Conservation (phyloP, 768 basidiomycete species). For the Cubamyces lactineus region DNA sequence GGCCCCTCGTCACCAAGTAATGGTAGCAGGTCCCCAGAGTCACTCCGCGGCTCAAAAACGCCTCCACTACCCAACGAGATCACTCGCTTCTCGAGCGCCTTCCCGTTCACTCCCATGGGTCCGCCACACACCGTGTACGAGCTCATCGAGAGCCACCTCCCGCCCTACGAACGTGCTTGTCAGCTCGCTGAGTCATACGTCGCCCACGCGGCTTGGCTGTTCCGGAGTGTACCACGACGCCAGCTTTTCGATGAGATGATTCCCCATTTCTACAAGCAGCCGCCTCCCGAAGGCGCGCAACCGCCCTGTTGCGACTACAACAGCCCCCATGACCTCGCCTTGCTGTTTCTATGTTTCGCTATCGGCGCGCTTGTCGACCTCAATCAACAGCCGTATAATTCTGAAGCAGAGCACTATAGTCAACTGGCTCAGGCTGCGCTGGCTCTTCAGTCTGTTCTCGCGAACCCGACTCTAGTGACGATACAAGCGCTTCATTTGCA, state of each 20-base stretch:
- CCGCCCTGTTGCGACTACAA: constrained; percentile 38
- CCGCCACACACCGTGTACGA: constrained; percentile 48
- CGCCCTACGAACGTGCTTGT: constrained; percentile 52
- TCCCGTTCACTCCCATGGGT: constrained; percentile 68
- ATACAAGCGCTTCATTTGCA: constrained; percentile 71
- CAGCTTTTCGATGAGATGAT: constrained; percentile 70
- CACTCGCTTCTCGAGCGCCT: constrained; percentile 58
- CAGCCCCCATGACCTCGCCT: constrained; percentile 40
- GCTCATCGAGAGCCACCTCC: constrained; percentile 57
- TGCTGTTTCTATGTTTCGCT: constrained; percentile 38
- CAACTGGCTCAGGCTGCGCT: constrained; percentile 68
- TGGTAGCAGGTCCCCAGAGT: constrained; percentile 33
- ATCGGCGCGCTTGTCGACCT: constrained; percentile 37
- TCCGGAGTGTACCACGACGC: constrained; percentile 48
- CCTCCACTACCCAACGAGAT: constrained; percentile 38
- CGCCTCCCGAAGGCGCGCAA: constrained; percentile 27
- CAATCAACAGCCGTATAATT: constrained; percentile 35
- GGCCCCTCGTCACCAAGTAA: constrained; percentile 23
- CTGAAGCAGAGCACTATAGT: constrained; percentile 58
- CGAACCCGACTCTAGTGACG: constrained; percentile 71
- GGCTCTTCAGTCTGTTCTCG: constrained; percentile 67
- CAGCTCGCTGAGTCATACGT: constrained; percentile 50
- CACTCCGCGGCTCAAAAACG: constrained; percentile 33
- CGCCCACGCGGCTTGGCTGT: constrained; percentile 54
- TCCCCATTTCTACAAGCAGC: constrained; percentile 54